These are phyloP conservation scores for Neofusicoccum cordaticola DNA, from an alignment of 2,329 filamentous ascomycete species.

Conservation along the genomic window DNA sequence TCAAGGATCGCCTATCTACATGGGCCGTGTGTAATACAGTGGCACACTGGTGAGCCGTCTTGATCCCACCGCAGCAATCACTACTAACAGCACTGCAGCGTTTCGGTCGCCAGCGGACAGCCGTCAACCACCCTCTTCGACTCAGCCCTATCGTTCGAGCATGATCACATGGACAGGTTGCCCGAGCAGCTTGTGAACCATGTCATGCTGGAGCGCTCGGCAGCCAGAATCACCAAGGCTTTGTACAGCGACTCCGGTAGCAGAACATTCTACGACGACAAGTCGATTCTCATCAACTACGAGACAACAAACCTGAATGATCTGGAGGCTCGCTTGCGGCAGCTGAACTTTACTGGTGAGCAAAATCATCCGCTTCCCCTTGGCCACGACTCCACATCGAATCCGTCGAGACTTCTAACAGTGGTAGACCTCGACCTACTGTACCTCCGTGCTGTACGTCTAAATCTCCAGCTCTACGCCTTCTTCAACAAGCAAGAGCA, in stretches of 20 bases:
- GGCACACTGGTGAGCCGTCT: constrained; percentile 59
- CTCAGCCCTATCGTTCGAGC: constrained; percentile 58
- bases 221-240: constrained; percentile 17
- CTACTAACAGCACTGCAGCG: constrained; percentile 41
- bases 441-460: constrained; percentile 68
- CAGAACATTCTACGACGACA: constrained; percentile 17
- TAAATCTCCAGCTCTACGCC: constrained; percentile 74
- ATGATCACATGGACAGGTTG: constrained; percentile 34
- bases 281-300: constrained; percentile 18
- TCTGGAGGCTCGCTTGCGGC: constrained; percentile 17
- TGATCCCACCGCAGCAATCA: constrained; percentile 2
- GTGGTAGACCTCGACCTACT: constrained; percentile 49
- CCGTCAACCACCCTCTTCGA: constrained; percentile 75
- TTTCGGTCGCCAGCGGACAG: constrained; percentile 81
- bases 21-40: constrained; percentile 87
- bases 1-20: constrained; percentile 73
- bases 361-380: background rate
- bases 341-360: constrained; percentile 17
- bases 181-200: constrained; percentile 14
- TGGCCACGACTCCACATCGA: background rate
- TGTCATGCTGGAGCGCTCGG: constrained; percentile 18
- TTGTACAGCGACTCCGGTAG: constrained; percentile 18
- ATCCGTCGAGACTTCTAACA: background rate
- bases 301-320: constrained; percentile 18
- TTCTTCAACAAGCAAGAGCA: constrained; percentile 66